A percentile compares a stretch with the other conserved stretches of the same genome.
phyloP scores from a whole-genome alignment of 345 rosid genomes.

The Syzygium aromaticum region DNA sequence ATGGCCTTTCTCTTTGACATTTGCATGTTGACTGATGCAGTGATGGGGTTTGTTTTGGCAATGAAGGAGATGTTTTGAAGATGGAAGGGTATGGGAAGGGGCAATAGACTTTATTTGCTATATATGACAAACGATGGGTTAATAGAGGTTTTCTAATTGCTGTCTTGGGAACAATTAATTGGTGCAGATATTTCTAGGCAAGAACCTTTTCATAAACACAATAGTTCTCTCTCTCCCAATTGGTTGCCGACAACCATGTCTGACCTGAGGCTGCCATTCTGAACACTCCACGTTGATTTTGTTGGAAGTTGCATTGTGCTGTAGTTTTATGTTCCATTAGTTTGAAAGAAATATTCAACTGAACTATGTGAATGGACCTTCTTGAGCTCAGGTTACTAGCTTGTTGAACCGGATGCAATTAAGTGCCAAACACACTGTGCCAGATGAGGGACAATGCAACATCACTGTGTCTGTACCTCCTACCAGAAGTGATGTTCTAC shows the following conservation, averaged over 20 bases:
- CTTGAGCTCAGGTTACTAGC: constrained; percentile 44
- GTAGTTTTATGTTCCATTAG: not conserved
- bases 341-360: not conserved
- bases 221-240: not conserved
- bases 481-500: constrained; percentile 86
- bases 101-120: not conserved
- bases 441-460: constrained; percentile 23
- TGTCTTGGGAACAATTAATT: not conserved
- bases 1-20: not conserved
- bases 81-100: not conserved
- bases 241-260: not conserved
- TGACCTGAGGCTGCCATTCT: not conserved
- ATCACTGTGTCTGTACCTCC: constrained; percentile 72
- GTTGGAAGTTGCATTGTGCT: not conserved
- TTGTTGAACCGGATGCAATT: constrained; percentile 77
- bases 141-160: not conserved
- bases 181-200: not conserved
- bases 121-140: not conserved
- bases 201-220: not conserved
- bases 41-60: not conserved
- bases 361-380: constrained; percentile 1
- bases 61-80: not conserved
- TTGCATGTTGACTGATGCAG: not conserved
- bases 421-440: constrained; percentile 30
- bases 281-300: not conserved